Percentiles rank a stretch among this genome's conserved stretches.
These are phyloP conservation scores for Chiua virens DNA, from an alignment of 768 basidiomycete species.

Conservation along the genomic window DNA sequence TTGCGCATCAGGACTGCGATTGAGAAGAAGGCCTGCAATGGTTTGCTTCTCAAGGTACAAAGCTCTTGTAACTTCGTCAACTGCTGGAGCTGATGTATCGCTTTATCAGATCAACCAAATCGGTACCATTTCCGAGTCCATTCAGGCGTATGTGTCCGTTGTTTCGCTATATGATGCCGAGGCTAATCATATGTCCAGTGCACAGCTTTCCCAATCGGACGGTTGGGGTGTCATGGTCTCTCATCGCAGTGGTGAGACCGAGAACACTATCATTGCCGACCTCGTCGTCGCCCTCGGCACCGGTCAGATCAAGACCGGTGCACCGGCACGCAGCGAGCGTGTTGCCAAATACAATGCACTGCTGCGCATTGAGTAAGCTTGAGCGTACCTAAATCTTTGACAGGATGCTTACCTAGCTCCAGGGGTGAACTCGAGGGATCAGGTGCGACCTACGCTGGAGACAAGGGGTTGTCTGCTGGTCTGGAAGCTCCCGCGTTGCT, in stretches of 20 bases:
- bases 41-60: slow-evolving; percentile 87
- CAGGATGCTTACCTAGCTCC: slow-evolving; percentile 2
- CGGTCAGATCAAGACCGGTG: slow-evolving; percentile 99
- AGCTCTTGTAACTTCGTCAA: background rate
- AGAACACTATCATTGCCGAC: slow-evolving; percentile 96
- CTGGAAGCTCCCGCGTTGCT: slow-evolving; percentile 67
- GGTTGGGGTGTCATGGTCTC: slow-evolving; percentile 99
- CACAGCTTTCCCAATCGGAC: slow-evolving; percentile 92
- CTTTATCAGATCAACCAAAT: slow-evolving; percentile 86
- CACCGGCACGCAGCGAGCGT: slow-evolving; percentile 94
- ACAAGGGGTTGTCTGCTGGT: slow-evolving; percentile 78
- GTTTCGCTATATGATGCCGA: background rate
- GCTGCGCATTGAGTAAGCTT: slow-evolving; percentile 83
- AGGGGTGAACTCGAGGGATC: slow-evolving; percentile 75
- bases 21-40: slow-evolving; percentile 99
- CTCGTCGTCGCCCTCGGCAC: slow-evolving; percentile 89
- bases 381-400: background rate
- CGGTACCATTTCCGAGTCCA: slow-evolving; percentile 97
- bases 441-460: slow-evolving; percentile 72
- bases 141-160: slow-evolving; percentile 79
- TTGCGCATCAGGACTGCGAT: slow-evolving; percentile 97
- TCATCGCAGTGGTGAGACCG: slow-evolving; percentile 98
- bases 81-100: background rate
- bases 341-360: slow-evolving; percentile 92
- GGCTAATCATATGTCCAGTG: slow-evolving; percentile 45